phyloP scores from a whole-genome alignment of 768 basidiomycete species.

The Nevesoporus exiguus region DNA sequence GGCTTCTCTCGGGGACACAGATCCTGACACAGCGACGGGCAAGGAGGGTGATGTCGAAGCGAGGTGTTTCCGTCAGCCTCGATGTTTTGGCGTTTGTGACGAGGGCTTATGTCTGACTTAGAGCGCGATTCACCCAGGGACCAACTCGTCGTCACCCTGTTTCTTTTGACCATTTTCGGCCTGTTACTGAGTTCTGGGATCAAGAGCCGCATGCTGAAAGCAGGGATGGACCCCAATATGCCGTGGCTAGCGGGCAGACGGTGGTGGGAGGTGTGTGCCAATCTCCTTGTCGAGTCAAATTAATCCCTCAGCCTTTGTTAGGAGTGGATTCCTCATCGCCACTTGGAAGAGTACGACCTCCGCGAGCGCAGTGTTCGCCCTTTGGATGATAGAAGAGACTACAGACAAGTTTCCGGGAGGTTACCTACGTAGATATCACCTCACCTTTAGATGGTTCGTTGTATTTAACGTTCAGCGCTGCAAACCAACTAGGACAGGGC shows the following conservation, averaged over 20 bases:
- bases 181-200: slow-evolving; percentile 82
- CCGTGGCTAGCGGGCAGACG: slow-evolving; percentile 61
- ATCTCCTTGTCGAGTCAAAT: slow-evolving; percentile 16
- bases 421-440: slow-evolving; percentile 19
- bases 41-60: slow-evolving; percentile 96
- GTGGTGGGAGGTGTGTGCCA: slow-evolving; percentile 82
- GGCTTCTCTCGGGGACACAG: slow-evolving; percentile 78
- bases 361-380: slow-evolving; percentile 33
- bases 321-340: slow-evolving; percentile 47
- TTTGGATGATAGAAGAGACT: slow-evolving; percentile 39
- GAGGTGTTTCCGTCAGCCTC: slow-evolving; percentile 85
- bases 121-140: slow-evolving; percentile 96
- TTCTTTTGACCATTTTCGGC: slow-evolving; percentile 83
- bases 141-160: slow-evolving; percentile 88
- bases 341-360: slow-evolving; percentile 50
- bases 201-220: slow-evolving; percentile 77
- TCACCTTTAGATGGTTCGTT: neutral
- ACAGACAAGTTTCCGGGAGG: slow-evolving; percentile 40
- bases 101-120: slow-evolving; percentile 35
- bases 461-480: neutral
- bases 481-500: neutral
- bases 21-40: slow-evolving; percentile 91
- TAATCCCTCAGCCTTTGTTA: slow-evolving; percentile 20
- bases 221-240: slow-evolving; percentile 61
- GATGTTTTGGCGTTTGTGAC: slow-evolving; percentile 32